Percentiles rank a stretch among this genome's conserved stretches.
phyloP scores from a whole-genome alignment of 2,329 filamentous ascomycete species.

The Nectriaceae sp. region DNA sequence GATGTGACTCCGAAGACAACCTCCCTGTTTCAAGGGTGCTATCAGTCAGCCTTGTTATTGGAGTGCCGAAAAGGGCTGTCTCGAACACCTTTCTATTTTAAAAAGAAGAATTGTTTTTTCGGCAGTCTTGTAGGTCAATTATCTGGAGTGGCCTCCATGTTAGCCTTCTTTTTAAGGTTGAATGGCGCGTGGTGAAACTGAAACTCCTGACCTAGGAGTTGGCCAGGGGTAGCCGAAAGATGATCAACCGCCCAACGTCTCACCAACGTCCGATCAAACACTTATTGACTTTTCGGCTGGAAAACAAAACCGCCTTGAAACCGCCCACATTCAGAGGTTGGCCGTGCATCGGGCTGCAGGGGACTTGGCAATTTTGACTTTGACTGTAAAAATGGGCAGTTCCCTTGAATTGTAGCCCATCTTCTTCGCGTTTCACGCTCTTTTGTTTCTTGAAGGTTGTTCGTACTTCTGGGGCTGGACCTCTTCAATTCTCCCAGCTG shows the following conservation, averaged over 20 bases:
- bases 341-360: background rate
- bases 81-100: background rate
- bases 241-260: background rate
- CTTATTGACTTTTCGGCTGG: background rate
- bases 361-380: background rate
- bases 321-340: background rate
- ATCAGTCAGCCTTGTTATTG: no score
- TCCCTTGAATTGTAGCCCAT: background rate
- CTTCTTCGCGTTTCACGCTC: background rate
- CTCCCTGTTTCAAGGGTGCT: no score
- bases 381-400: background rate
- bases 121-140: no score
- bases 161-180: background rate
- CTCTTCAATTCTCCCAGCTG: background rate
- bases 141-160: no score
- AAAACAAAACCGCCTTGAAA: background rate
- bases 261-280: background rate
- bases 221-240: conserved; percentile 1
- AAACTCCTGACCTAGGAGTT: background rate
- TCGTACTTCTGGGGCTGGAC: background rate
- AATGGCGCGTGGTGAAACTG: conserved; percentile 12
- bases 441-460: background rate
- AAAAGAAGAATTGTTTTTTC: no score
- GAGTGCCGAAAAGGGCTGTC: background rate
- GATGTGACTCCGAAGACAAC: no score